Base-by-base conservation (phyloP, 495 filamentous ascomycete genomes). In the Daldinia bambusicola region DNA sequence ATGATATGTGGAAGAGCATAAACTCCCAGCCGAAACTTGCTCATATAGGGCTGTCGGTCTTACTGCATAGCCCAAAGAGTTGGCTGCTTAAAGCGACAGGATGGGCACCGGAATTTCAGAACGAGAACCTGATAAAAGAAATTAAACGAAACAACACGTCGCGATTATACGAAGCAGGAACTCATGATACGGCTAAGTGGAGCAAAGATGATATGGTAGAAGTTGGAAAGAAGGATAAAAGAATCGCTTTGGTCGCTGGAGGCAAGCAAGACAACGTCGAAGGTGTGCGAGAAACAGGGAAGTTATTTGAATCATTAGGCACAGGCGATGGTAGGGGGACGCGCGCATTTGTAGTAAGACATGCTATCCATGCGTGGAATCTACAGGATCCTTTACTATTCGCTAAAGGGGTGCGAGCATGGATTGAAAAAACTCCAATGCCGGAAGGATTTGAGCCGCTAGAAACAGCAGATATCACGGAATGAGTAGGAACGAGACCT, bases 1-100 rank as follows among this genome's bases (percentile, higher is more conserved):
- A 55, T 13, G 78, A 75, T 2, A 12, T 43, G 3, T 70, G 66
- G 72, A 92, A 95, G 38, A 89, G 81, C 9, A 85, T 80, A 48
- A 75, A 75, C 22, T 22, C 53, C 0, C 59, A 57, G 0, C 72
- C 70, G 12, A 67, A 66, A n/a, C 4, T 76, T 5, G 52, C 67
- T 7, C 66, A 50, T 10, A 16, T 67, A 16, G 51, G 72, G 9
- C 30, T 77, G 26, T 68, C 71, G 31, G 63, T 64, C 13, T 14
- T 72, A 34, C 55, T 72, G 2, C 61, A 71, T 41, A 69, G 69
- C 20, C 73, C 73, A 3, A 69, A 37, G 37, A 61, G 66, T 12
- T 7, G 55, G 32, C 32, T 72, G 3, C 12, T 51, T 26, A 72
- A 67, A 55, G 73, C 73, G 1, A 67, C 72, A 1, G 60, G 58